Base-by-base conservation (phyloP, 805 yeast genomes). In the Pichia scutulata region DNA sequence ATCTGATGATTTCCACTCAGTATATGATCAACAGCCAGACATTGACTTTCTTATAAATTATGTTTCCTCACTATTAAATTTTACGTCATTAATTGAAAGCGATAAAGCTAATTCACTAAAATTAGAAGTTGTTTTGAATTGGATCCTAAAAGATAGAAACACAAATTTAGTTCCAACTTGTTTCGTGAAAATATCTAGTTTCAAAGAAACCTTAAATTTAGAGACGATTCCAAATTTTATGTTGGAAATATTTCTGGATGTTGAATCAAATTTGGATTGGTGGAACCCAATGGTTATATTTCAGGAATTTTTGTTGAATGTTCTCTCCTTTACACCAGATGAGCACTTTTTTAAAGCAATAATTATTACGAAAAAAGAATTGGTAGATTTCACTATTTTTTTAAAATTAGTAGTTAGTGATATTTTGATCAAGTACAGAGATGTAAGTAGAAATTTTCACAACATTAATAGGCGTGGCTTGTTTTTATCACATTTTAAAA, bases 111-210 rank as follows among this genome's bases (percentile, higher is more conserved):
- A 23, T 18, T 7, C 43, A 13, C 19, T 50, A 7, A 46, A 43
- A 18, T 8, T 30, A 14, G n/a, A 30, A 21, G 7, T 46, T 14
- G 47, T 37, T 16, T n/a, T 46, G 7, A 43, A 50, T 19, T 50
- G 52, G 52, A 37, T 50, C 12, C 28, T 50, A 4, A 30, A 30
- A 14, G 47, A 43, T 16, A n/a, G 46, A 7, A 37, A 18, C n/a
- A 19, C 30, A 2, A 19, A 18, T 23, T 26, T 46, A 4, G 26
- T 46, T 12, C 22, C 9, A 13, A 5, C 12, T 6, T 42, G 47
- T 18, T 42, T 41, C 19, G 4, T 23, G 8, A 42, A 22, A 2
- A 37, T 50, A 7, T 19, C 26, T 13, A 24, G 30, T 2, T 41
- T 30, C 23, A 7, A 16, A 13, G 41, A 44, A 8, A 13, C 33